Base-by-base conservation (phyloP, 352 stramenopile species). In the Pythium coloratum region DNA sequence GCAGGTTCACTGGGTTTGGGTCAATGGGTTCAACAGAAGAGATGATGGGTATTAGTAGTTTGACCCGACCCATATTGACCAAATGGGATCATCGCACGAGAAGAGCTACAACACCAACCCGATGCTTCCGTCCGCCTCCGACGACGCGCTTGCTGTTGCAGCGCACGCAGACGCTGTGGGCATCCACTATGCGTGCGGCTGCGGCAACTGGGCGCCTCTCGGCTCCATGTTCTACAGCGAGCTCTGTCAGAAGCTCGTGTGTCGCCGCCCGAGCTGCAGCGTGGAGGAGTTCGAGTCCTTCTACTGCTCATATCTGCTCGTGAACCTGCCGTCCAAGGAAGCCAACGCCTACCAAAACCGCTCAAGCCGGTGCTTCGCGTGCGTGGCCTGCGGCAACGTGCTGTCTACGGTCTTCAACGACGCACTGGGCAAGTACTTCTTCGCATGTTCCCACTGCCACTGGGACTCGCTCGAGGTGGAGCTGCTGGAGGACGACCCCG, bases 221-320 rank as follows among this genome's bases (percentile, higher is more conserved):
- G 57, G 72, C 55, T 60, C 71, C 14, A 67, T 95, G 55, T 94
- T 91, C 70, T 95, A 77, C 73, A 94, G 87, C 61, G 86, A 94
- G 44, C 76, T 82, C 30, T 91, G 84, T 49, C 75, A 90, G 20
- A 90, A 90, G 59, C 71, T 86, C 12, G 85, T 95, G 33, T 95
- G 87, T 26, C 84, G 85, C 20, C 69, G 73, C 34, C 79, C 87
- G 30, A 50, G 66, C 55, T 95, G 87, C 72, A 91, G 81, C 54
- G 69, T 94, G 26, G 79, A 95, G 60, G 89, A 96, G 73, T 95
- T 96, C 59, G 87, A 96, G 75, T 88, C 86, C 13, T 96, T 93
- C 73, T 96, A 95, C 75, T 96, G 89, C 70, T 76, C 84, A 33
- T 88, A 89, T 33, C 72, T 92, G 70, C 75, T 95, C 51, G 83